A percentile compares a stretch with the other conserved stretches of the same genome.
phyloP scores from a whole-genome alignment of 2,329 filamentous ascomycete species.

The Aulographum hederae region DNA sequence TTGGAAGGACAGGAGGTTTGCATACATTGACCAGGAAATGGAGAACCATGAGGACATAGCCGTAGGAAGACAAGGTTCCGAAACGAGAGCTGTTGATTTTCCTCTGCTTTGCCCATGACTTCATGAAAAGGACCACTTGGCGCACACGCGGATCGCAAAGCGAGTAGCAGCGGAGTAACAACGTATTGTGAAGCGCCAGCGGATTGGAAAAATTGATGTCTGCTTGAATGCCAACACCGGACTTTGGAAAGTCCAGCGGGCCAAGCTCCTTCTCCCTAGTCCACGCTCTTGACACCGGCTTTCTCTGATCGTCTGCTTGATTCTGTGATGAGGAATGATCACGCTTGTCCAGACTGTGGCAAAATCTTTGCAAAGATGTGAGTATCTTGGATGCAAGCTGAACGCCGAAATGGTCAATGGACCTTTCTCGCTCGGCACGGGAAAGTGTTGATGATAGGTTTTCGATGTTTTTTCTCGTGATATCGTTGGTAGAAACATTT shows the following conservation, averaged over 20 bases:
- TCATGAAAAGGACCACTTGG: conserved; percentile 68
- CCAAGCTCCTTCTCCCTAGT: conserved; percentile 26
- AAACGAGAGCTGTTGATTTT: conserved; percentile 77
- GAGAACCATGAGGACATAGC: conserved; percentile 80
- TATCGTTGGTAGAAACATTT: too few species aligned
- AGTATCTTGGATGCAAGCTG: too few species aligned
- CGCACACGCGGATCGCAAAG: conserved; percentile 60
- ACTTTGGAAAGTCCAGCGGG: conserved; percentile 58
- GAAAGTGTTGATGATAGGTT: too few species aligned
- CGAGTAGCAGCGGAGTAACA: conserved; percentile 67
- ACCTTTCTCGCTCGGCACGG: too few species aligned
- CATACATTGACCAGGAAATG: conserved; percentile 78
- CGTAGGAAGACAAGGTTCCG: conserved; percentile 75
- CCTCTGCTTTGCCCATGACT: conserved; percentile 74
- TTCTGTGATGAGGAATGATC: not conserved
- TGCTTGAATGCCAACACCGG: conserved; percentile 64
- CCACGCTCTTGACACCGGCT: conserved; percentile 17
- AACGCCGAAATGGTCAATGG: too few species aligned
- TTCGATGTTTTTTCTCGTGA: too few species aligned
- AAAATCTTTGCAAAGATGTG: too few species aligned
- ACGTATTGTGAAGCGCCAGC: conserved; percentile 67
- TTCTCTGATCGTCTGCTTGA: conserved; percentile 2
- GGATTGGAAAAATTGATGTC: conserved; percentile 86
- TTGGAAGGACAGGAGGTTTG: conserved; percentile 65
- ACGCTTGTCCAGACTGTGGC: too few species aligned